Base-by-base conservation (phyloP, 139 green algal species). In the Eudorina sp. region DNA sequence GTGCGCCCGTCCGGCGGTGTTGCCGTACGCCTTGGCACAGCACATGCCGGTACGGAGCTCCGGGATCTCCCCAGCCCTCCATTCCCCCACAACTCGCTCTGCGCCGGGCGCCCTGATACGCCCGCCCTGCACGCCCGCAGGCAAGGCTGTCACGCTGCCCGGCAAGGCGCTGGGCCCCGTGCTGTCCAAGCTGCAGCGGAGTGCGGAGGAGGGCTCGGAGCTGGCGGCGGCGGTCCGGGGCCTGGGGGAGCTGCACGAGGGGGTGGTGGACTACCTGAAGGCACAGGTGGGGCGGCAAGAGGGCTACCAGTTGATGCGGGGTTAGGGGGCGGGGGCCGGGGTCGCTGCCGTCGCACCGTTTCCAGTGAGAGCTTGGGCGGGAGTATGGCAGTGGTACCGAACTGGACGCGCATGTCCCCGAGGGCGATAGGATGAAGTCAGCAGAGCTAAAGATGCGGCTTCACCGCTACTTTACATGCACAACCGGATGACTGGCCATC, bases 151-250 rank as follows among this genome's bases (percentile, higher is more conserved):
- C 4, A 93, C 70, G 21, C 66, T 97, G 6, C 94, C 95, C 14
- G 95, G 94, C 36, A 94, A 91, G 62, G 92, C 92, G 19, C 90
- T 96, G 84, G 90, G 68, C 5, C 75, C 83, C 8, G 90, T 94
- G 66, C 83, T 96, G 60, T n/a, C 66, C 19, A 53, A 45, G 29
- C 89, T 94, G 29, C 73, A 89, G 69, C 27, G 4, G 43, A 36
- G 36, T 14, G 29, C 92, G 21, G 83, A 86, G 29, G 77, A 66
- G 13, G 84, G 48, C 4, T 77, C 66, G 21, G 84, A 74, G 21
- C 23, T 89, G n/a, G 76, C 41, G 60, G 60, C 9, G 27, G 62
- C 43, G 29, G 80, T 48, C 19, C 41, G 43, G 41, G 60, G 80
- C 18, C 80, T 94, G 40, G 53, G 62, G 40, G 81, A 78, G 62